Evolutionary conservation across 768 basidiomycete species (phyloP).

Genomic region (Mycena pura): DNA sequence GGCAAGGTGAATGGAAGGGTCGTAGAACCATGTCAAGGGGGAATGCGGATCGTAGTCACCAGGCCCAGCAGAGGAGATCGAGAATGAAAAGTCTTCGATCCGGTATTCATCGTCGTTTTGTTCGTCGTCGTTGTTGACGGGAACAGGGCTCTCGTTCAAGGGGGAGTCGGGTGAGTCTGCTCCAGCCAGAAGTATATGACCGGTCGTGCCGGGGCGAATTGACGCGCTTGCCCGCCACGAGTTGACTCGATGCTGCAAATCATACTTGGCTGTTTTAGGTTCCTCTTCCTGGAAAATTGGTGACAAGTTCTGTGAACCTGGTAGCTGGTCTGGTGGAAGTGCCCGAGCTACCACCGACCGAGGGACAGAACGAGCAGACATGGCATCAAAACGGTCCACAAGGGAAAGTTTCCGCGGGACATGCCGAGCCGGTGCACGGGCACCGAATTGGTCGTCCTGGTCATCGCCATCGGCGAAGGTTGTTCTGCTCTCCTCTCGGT

Average conservation of each 20-base stretch:
- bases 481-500: conserved; percentile 60
- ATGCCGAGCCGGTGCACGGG: conserved; percentile 50
- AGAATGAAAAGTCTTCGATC: conserved; percentile 74
- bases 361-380: conserved; percentile 45
- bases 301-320: conserved; percentile 49
- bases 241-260: conserved; percentile 63
- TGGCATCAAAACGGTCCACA: conserved; percentile 64
- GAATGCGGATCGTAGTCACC: conserved; percentile 49
- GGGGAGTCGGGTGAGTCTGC: conserved; percentile 55
- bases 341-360: conserved; percentile 32
- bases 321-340: conserved; percentile 35
- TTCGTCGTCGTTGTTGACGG: conserved; percentile 29
- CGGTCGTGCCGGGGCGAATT: conserved; percentile 52
- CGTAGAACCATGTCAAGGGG: conserved; percentile 42
- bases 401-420: conserved; percentile 73
- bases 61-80: conserved; percentile 73
- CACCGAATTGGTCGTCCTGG: conserved; percentile 45
- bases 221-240: conserved; percentile 71
- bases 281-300: conserved; percentile 71
- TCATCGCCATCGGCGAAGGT: conserved; percentile 47
- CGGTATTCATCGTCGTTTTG: conserved; percentile 51
- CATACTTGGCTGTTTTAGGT: conserved; percentile 56
- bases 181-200: conserved; percentile 58
- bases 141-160: conserved; percentile 39
- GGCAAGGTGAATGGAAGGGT: conserved; percentile 64